Evolutionary conservation across 2,329 filamentous ascomycete genomes (phyloP), one percentile per base, ranked within the genome.

Genomic region (Pseudopithomyces chartarum): DNA sequence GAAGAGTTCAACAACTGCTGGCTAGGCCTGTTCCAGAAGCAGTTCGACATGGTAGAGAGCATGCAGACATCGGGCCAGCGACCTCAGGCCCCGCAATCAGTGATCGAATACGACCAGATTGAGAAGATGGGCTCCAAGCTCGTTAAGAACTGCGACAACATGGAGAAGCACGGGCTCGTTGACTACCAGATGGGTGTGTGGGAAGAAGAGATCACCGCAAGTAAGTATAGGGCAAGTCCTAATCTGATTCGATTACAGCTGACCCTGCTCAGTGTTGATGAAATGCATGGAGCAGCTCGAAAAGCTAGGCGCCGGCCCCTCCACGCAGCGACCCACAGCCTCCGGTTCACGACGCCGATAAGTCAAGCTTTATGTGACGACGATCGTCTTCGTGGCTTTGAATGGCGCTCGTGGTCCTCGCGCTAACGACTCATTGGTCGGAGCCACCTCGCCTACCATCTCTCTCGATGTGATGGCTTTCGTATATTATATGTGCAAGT

Each of bases 181-280:
- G 95, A 99, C 78, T 99, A 98, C 74, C 90, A 98, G 70, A 96
- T 97, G 79, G 95, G 95, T 8, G 91, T 98, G 23, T 96, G 92
- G 86, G 95, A 98, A 77, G 93, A 98, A 72, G 87, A 91, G 70
- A 97, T 98, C 66, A 85, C 95, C 65, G 85, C 85, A 56, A 84
- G 93, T 97, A 81, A 78, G 90, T 83, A 22, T 11, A 32, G 45
- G 17, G 26, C 22, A 38, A 15, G n/a, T 36, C 15, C 38, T 4
- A 19, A 36, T 47, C 13, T 7, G 38, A 26, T 20, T 42, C 22
- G 6, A 29, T 8, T 29, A 8, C 19, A 38, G 32, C 43, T 62
- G 65, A 59, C 66, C 49, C 54, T 61, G 23, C 19, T 23, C 58
- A 86, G 84, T 84, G 63, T 73, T 85, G 45, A 77, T 75, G 17